Evolutionary conservation across 768 basidiomycete species (phyloP), one percentile per base, ranked within the genome.

Genomic region (Wakefieldia striispora): DNA sequence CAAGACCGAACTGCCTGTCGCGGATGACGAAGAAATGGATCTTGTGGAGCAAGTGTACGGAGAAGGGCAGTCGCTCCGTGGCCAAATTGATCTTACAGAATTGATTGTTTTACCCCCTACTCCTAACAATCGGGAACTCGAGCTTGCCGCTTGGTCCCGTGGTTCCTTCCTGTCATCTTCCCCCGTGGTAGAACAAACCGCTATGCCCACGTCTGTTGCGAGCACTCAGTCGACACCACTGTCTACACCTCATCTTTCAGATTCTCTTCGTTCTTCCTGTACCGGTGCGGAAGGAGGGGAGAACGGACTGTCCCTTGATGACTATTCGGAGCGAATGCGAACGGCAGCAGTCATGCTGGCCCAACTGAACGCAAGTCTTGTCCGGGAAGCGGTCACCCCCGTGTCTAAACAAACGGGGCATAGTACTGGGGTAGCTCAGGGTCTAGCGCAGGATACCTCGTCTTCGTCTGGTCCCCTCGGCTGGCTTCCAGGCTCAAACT

Each of bases 291-390:
- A 43, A 19, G 50, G 43, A 42, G 41, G 43, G n/a, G 59, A 61
- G n/a, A 49, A 34, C 29, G 42, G 55, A 21, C 72, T 98, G 13
- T 92, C 94, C 1, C 74, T 99, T 20, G 95, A 99, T 59, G 95
- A 99, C 58, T 99, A 99, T 70, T 95, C 95, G 1, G 93, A 97
- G 57, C 83, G 97, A 43, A 99, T 99, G 97, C 84, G 92, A 8
- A 97, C 94, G 10, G 97, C 97, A 10, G 97, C 97, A 10, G 86
- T 98, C 54, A 97, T 99, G 97, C 84, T 99, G 24, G 86, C 97
- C 1, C 97, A 99, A 68, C 78, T 99, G 41, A 97, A 94, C 60
- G 86, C 92, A 1, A 91, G 78, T 60, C 75, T 88, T 43, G 72
- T 79, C 26, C 78, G 81, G 54, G 86, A 88, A 58, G 68, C 76